phyloP scores from a whole-genome alignment of 1,284 basidiomycete genomes.

The Peniophora sp. region DNA sequence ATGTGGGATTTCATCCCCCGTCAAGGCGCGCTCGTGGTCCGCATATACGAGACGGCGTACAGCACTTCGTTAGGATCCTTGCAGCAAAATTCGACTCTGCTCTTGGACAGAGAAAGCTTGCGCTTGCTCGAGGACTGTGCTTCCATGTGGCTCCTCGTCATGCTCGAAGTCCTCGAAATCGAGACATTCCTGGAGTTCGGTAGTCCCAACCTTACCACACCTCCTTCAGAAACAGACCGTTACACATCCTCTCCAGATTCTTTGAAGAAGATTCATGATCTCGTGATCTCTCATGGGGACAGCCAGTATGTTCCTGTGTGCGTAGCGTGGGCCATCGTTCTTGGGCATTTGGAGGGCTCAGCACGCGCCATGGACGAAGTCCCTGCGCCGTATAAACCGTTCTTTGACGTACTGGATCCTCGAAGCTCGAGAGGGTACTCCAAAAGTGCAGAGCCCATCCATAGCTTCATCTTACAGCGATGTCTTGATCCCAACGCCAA shows the following conservation, averaged over 20 bases:
- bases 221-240: conserved; percentile 37
- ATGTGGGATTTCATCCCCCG: conserved; percentile 76
- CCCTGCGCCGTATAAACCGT: conserved; percentile 43
- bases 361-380: conserved; percentile 37
- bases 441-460: conserved; percentile 46
- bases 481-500: conserved; percentile 49
- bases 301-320: conserved; percentile 63
- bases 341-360: conserved; percentile 48
- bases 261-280: conserved; percentile 53
- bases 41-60: conserved; percentile 60
- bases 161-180: conserved; percentile 74
- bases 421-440: conserved; percentile 34
- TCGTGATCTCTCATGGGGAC: conserved; percentile 48
- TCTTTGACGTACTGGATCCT: conserved; percentile 48
- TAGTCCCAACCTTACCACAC: conserved; percentile 42
- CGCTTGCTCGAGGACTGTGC: conserved; percentile 62
- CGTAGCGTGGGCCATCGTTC: conserved; percentile 73
- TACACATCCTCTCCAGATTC: conserved; percentile 51
- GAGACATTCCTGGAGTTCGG: conserved; percentile 60
- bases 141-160: conserved; percentile 70
- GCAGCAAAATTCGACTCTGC: conserved; percentile 60
- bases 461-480: conserved; percentile 45
- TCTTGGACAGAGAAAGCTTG: conserved; percentile 67
- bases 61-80: conserved; percentile 56
- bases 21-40: conserved; percentile 50